Base-by-base conservation (phyloP, 257 asterid species). In the Catharanthus roseus region DNA sequence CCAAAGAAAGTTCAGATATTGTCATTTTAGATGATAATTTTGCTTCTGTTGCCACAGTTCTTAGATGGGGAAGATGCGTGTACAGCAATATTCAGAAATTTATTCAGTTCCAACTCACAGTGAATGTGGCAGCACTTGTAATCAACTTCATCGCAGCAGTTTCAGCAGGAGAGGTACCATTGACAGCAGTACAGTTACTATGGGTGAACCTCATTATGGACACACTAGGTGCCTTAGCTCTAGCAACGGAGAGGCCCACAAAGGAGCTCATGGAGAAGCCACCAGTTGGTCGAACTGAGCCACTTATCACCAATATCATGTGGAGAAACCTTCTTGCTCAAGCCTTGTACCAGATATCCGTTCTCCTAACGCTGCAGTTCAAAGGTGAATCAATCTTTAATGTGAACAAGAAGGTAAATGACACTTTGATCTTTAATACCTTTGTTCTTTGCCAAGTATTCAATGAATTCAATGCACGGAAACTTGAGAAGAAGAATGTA, bases 61-160 rank as follows among this genome's bases (percentile, higher is more conserved):
- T 81, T 29, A 75, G 66, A 56, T 82, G 87, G 86, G 89, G 87
- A 67, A 76, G 89, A 64, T 77, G 91, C 18, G 86, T 90, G 7
- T 84, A 85, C 72, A 86, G 67, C 82, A 90, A 86, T 77, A 86
- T 90, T 28, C 92, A 88, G 72, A 90, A 86, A 44, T 85, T 86
- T 74, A 90, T 90, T 51, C 91, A 90, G 71, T 88, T 86, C 54
- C 95, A 90, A 78, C 85, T 88, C 64, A 90, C 92, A 0, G 89
- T 79, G 0, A 84, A 83, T 2, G 84, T 90, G 0, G 90, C 88
- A 1, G 89, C 89, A 2, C 81, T 88, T 0, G 66, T 67, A 41
- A 86, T 88, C 79, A 88, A 81, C 78, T 77, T 88, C 8, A 85
- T 88, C 19, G 89, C 92, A 2, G 91, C 95, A 0, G 77, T 83